phyloP scores from a whole-genome alignment of 2,329 filamentous ascomycete species.

The Metarhizium sp. region DNA sequence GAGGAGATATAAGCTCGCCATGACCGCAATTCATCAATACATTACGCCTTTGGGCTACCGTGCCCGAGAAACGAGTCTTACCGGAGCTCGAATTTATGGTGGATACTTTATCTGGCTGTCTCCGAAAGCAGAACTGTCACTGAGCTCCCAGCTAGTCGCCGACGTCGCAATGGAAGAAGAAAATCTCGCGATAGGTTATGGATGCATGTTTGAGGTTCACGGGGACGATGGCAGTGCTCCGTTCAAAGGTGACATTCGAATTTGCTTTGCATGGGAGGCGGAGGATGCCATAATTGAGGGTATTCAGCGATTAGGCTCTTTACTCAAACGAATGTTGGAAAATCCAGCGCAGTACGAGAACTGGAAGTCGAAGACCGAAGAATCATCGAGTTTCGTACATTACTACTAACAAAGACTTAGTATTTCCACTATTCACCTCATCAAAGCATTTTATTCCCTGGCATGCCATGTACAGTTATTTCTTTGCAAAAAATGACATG shows the following conservation, averaged over 20 bases:
- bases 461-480: slow-evolving; percentile 29
- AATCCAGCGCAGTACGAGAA: slow-evolving; percentile 17
- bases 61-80: slow-evolving; percentile 27
- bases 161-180: slow-evolving; percentile 51
- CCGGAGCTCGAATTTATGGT: slow-evolving; percentile 47
- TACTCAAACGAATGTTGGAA: slow-evolving; percentile 26
- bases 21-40: slow-evolving; percentile 46
- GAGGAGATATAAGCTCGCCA: slow-evolving; percentile 39
- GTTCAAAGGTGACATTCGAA: slow-evolving; percentile 51
- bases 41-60: slow-evolving; percentile 54
- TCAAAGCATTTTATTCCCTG: not conserved
- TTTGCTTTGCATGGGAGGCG: slow-evolving; percentile 67
- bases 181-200: slow-evolving; percentile 58
- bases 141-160: slow-evolving; percentile 46
- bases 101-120: slow-evolving; percentile 83
- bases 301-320: slow-evolving; percentile 48
- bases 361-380: not conserved
- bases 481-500: slow-evolving; percentile 88
- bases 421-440: not conserved
- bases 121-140: slow-evolving; percentile 36
- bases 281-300: slow-evolving; percentile 58
- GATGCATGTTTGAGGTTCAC: slow-evolving; percentile 59
- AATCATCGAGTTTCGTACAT: slow-evolving; percentile 5
- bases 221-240: slow-evolving; percentile 42
- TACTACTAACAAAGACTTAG: slow-evolving; percentile 14